These are phyloP conservation scores for Prunus armeniaca DNA, from an alignment of 306 rosid species.

Conservation along the genomic window DNA sequence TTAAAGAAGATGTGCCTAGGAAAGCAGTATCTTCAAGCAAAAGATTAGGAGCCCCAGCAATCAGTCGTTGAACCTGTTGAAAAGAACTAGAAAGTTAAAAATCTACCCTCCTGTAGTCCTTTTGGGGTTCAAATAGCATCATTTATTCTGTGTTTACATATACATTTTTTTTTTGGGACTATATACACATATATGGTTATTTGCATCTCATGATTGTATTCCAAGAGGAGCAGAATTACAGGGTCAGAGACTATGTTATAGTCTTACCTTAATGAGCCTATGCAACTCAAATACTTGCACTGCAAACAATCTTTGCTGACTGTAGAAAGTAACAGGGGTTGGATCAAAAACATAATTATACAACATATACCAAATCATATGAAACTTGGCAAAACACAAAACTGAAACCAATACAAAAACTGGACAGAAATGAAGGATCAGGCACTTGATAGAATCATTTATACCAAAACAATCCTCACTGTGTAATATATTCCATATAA, in stretches of 20 bases:
- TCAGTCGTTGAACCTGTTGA: slow-evolving; percentile 81
- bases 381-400: slow-evolving; percentile 24
- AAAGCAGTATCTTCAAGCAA: slow-evolving; percentile 65
- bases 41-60: slow-evolving; percentile 84
- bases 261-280: slow-evolving; percentile 38
- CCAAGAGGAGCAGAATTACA: neutral
- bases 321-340: slow-evolving; percentile 65
- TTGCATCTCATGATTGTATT: neutral
- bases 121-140: neutral
- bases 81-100: neutral
- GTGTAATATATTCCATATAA: too few species aligned
- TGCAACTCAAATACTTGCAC: slow-evolving; percentile 47
- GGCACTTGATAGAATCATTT: slow-evolving; percentile 20
- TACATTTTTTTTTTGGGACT: neutral
- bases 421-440: slow-evolving; percentile 22
- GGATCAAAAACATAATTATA: slow-evolving; percentile 53
- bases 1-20: slow-evolving; percentile 54
- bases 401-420: slow-evolving; percentile 2
- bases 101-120: too few species aligned
- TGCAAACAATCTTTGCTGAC: slow-evolving; percentile 55
- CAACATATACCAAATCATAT: slow-evolving; percentile 16
- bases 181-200: neutral
- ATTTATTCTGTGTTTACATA: too few species aligned
- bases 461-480: slow-evolving; percentile 18
- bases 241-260: neutral